A percentile compares a stretch with the other conserved stretches of the same genome.
Evolutionary conservation across 306 rosid genomes (phyloP).

Genomic region (Vigna unguiculata): DNA sequence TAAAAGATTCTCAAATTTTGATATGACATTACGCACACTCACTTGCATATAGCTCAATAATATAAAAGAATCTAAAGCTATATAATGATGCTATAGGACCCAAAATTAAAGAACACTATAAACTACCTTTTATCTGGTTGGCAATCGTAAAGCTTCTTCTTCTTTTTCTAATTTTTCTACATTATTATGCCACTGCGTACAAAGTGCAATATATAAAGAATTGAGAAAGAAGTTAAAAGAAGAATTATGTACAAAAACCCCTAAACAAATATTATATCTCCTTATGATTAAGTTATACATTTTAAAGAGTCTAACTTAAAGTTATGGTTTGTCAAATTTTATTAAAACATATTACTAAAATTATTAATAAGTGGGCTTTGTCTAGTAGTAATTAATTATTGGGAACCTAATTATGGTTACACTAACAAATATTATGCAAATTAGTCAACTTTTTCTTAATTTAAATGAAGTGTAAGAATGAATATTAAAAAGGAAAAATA

Average conservation of each 20-base stretch:
- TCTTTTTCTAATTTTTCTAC: not conserved
- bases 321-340: not conserved
- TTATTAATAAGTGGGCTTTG: no score
- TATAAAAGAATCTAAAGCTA: not conserved
- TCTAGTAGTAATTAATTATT: no score
- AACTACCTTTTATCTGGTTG: not conserved
- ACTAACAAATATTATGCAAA: no score
- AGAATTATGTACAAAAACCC: not conserved
- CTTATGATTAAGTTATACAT: not conserved
- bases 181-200: not conserved
- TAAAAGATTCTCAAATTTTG: not conserved
- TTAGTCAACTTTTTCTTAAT: no score
- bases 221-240: no score
- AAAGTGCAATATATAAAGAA: not conserved
- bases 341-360: not conserved
- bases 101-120: not conserved
- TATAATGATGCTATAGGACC: slow-evolving; percentile 6
- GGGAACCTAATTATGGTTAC: no score
- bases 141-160: not conserved
- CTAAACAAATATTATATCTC: not conserved
- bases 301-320: not conserved
- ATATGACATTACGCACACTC: not conserved
- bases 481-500: no score
- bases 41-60: no score
- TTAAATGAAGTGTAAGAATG: no score